Evolutionary conservation across 306 rosid genomes (phyloP), one percentile per base, ranked within the genome.

Genomic region (Cyclanthera cordifolia): DNA sequence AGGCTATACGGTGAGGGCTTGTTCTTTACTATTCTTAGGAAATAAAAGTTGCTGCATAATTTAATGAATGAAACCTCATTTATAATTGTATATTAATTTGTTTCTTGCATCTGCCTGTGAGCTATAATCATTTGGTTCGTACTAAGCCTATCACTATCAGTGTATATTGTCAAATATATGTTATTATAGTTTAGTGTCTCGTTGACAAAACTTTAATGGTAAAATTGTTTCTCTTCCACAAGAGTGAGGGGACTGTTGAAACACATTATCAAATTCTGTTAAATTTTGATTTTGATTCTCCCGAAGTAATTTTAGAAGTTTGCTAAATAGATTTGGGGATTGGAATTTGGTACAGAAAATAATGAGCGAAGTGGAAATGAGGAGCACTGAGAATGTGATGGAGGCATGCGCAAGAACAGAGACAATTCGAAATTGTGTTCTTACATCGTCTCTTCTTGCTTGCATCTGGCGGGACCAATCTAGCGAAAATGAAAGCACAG

Each of bases 391-490:
- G 83, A 84, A 81, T 74, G 99, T 93, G 77, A 86, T 93, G 82
- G 80, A 74, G 68, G 99, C 96, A 37, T 93, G 96, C 67, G 82
- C 93, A 61, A 78, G 84, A 79, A 83, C 95, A 60, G 59, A 80
- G 14, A 77, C 94, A 0, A 73, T 93, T 15, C 81, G 81, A 11
- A 90, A 79, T 73, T 93, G 95, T 67, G 91, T 93, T 5, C 72
- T 93, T 76, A 93, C 99, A 23, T 93, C 99, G 25, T 90, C 99
- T 25, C 86, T 93, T 32, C 67, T 80, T 0, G 91, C 99, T 65
- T 93, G 96, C 80, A 50, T 93, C 5, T 89, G 96, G 99, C 80
- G 65, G 59, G 79, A 82, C 25, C 77, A 53, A 13, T 8, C 20
- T 6, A 17, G 4, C 12, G 51, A 41, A 63, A 39, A 54, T 19